Conservation (phyloP, 495 filamentous ascomycete species). For the Lichenothelia convexa region DNA sequence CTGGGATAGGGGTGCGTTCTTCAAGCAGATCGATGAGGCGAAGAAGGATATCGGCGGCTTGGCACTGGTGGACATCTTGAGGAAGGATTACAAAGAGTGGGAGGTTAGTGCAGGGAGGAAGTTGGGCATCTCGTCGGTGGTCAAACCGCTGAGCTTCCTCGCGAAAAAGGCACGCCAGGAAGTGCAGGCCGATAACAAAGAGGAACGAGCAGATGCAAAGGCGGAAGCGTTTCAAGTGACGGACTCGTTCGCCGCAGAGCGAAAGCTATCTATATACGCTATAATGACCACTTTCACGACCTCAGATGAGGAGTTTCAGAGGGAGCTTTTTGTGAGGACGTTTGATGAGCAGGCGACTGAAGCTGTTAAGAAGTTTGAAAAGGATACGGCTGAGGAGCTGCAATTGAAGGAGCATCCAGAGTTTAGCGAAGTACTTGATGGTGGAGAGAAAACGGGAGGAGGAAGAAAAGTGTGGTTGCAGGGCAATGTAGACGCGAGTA, state of each 20-base stretch:
- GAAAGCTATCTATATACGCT: constrained; percentile 42
- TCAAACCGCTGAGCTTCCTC: constrained; percentile 48
- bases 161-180: constrained; percentile 34
- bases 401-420: constrained; percentile 36
- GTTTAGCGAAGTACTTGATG: constrained; percentile 2
- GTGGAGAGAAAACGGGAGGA: constrained; percentile 2
- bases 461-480: constrained; percentile 31
- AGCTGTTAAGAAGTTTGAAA: constrained; percentile 35
- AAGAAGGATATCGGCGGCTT: constrained; percentile 56
- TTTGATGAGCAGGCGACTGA: constrained; percentile 24
- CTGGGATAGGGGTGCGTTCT: constrained; percentile 44
- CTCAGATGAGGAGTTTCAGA: constrained; percentile 34
- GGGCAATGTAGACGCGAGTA: constrained; percentile 43
- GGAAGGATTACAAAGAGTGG: constrained; percentile 93
- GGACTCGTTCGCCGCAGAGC: constrained; percentile 37
- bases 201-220: constrained; percentile 29
- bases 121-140: constrained; percentile 59
- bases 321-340: constrained; percentile 61
- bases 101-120: constrained; percentile 31
- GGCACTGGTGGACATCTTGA: constrained; percentile 52
- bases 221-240: too few relatives aligned
- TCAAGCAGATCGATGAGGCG: constrained; percentile 38
- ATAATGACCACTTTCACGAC: constrained; percentile 59
- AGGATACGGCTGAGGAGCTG: constrained; percentile 28
- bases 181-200: constrained; percentile 14